Percentiles rank a stretch among this genome's conserved stretches.
phyloP scores from a whole-genome alignment of 148 eudicot genomes.

The Camellia lanceoleosa region DNA sequence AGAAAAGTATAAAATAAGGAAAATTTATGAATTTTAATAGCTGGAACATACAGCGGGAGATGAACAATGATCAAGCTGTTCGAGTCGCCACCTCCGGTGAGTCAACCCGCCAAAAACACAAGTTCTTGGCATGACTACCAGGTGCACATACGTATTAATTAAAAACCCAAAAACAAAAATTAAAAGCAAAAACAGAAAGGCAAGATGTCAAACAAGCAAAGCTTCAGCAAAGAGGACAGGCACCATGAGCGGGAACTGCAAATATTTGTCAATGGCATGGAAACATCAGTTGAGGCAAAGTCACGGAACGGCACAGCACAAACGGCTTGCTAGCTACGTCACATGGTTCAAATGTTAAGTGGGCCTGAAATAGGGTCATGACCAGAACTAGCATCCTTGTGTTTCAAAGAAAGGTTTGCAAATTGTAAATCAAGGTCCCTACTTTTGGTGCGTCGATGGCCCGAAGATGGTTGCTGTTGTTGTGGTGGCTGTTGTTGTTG shows the following conservation, averaged over 20 bases:
- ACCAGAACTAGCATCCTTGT: conserved; percentile 52
- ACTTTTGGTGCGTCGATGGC: conserved; percentile 65
- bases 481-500: conserved; percentile 4
- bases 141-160: conserved; percentile 53
- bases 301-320: conserved; percentile 6
- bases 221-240: conserved; percentile 20
- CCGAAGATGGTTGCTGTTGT: conserved; percentile 37
- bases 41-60: conserved; percentile 2
- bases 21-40: background rate
- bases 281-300: conserved; percentile 17
- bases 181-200: conserved; percentile 17
- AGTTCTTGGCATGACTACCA: conserved; percentile 56
- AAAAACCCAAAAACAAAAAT: conserved; percentile 1
- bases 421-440: conserved; percentile 80
- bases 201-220: conserved; percentile 26
- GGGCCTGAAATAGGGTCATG: conserved; percentile 48
- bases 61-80: conserved; percentile 9
- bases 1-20: background rate
- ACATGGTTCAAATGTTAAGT: conserved; percentile 43
- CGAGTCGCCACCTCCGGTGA: conserved; percentile 71
- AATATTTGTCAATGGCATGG: conserved; percentile 21
- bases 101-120: conserved; percentile 32
- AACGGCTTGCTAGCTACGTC: background rate
- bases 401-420: conserved; percentile 60
- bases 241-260: background rate